Base-by-base conservation (phyloP, 345 rosid species). In the Sisymbrium altissimum region DNA sequence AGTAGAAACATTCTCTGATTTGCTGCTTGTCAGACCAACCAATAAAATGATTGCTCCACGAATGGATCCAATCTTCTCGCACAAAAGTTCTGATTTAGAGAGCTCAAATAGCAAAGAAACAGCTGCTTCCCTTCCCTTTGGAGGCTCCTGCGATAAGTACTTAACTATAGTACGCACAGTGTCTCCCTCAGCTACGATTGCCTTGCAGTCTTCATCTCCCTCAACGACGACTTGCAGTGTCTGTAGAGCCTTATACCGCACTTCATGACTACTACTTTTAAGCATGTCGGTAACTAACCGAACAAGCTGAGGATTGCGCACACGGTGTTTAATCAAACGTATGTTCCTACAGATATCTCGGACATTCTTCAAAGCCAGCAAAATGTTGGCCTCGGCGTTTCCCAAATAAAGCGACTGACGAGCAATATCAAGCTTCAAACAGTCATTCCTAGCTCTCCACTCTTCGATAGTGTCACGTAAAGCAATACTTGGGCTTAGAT, bases 381-480 rank as follows among this genome's bases (percentile, higher is more conserved):
- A 27, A 63, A 86, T 75, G 54, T 95, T 96, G 17, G 70, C 44
- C 78, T 95, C 99, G n/a, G 87, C 52, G 79, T 87, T 89, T 9
- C 79, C 74, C 23, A 81, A 41, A 63, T 83, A 87, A 4, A 95
- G 74, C 3, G 96, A 87, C 75, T 85, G 86, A 17, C 87, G 83
- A 29, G 97, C 97, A 78, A 84, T 79, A 69, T 95, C 97, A 19
- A 95, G 93, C 74, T 92, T 93, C 56, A 85, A 89, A 78, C 83
- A 82, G 72, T 91, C 97, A 68, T 91, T 92, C 81, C 99, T 86
- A 30, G 92, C 89, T 75, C 87, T 92, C 99, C 99, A 95, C 80
- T 95, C 97, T 78, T 95, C 91, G 27, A 95, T 95, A 5, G 96
- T 86, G 78, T 84, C 83, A 52, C 96, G 86, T 81, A 95, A 70